Evolutionary conservation across 192 early-diverging fungal genomes (phyloP).

Genomic region (Coemansia sp.): DNA sequence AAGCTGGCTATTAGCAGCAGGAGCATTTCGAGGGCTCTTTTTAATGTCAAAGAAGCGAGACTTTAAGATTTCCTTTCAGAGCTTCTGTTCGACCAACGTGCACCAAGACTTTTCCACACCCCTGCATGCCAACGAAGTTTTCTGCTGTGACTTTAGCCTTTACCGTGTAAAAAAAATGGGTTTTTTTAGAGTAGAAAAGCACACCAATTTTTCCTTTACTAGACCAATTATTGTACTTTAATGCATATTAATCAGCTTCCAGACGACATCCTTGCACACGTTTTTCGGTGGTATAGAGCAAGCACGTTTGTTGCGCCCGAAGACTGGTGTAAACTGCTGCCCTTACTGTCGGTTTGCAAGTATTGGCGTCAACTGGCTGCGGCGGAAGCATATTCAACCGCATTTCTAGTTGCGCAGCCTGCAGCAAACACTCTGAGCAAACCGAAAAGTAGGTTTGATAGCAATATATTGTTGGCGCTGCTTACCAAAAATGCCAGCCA

Average conservation of each 20-base stretch:
- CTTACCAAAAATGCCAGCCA: background rate
- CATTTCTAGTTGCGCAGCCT: constrained; percentile 5
- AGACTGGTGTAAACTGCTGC: constrained; percentile 5
- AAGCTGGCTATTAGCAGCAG: too few species aligned
- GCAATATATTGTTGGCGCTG: constrained; percentile 4
- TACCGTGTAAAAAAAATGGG: background rate
- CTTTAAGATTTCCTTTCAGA: too few species aligned
- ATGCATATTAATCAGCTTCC: constrained; percentile 7
- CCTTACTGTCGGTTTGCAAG: constrained; percentile 1
- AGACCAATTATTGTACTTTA: background rate
- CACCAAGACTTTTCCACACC: too few species aligned
- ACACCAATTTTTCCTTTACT: background rate
- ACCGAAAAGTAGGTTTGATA: background rate
- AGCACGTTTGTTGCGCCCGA: background rate
- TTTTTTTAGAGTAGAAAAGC: background rate
- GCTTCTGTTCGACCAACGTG: too few species aligned
- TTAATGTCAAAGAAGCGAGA: too few species aligned
- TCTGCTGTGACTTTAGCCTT: background rate
- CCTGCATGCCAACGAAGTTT: too few species aligned
- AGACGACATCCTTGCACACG: background rate
- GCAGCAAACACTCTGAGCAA: background rate
- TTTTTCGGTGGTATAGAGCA: background rate
- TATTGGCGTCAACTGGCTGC: constrained; percentile 5
- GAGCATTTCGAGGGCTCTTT: too few species aligned
- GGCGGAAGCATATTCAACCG: constrained; percentile 4